These are phyloP conservation scores for Lactarius evosmus DNA, from an alignment of 768 basidiomycete species.

Conservation along the genomic window DNA sequence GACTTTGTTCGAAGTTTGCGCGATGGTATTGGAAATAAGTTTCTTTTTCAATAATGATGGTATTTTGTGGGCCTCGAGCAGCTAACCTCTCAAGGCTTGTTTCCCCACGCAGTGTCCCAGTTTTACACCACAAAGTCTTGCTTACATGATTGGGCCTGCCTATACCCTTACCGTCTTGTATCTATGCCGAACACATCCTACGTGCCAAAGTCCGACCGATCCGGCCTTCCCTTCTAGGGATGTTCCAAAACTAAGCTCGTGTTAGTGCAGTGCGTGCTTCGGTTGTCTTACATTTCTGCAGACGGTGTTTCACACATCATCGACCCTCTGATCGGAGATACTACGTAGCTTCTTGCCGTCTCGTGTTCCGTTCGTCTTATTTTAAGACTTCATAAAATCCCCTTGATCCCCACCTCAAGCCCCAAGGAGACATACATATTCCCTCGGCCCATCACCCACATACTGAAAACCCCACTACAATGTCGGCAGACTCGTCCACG, in stretches of 20 bases:
- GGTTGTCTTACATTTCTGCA: neutral
- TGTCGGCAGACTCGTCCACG: neutral
- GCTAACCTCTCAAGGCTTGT: neutral
- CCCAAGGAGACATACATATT: neutral
- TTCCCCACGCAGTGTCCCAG: neutral
- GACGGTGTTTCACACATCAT: neutral
- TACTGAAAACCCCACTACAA: neutral
- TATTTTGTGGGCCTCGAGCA: no score
- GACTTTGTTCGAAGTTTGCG: no score
- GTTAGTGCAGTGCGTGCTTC: neutral
- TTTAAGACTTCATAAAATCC: neutral
- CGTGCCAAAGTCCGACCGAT: neutral
- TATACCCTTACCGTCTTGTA: neutral
- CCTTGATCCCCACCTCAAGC: neutral
- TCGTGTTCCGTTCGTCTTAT: neutral
- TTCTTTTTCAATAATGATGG: no score
- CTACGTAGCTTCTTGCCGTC: neutral
- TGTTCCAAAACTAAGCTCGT: neutral
- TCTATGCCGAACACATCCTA: neutral
- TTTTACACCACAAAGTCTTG: neutral
- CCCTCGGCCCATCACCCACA: neutral
- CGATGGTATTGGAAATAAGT: no score
- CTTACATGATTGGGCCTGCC: no score
- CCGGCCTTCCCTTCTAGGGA: neutral
- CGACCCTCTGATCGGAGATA: neutral